These are phyloP conservation scores for Yarrowia deformans DNA, from an alignment of 805 yeast genomes.

Conservation along the genomic window DNA sequence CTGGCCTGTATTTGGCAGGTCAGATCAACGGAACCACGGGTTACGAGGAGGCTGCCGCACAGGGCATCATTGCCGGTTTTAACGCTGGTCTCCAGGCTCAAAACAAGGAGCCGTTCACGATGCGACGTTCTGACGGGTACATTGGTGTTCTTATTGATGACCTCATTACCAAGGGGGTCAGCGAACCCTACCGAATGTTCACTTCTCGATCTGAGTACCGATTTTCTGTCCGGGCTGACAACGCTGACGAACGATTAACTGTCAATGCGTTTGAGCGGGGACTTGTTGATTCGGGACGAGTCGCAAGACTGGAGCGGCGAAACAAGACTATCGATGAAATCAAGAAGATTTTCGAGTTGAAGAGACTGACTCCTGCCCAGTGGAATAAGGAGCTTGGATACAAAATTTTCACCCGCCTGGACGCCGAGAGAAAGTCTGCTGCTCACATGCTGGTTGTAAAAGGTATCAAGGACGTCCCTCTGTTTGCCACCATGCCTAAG, in stretches of 20 bases:
- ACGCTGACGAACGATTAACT: slow-evolving; percentile 88
- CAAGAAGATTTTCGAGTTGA: slow-evolving; percentile 55
- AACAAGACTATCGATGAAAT: slow-evolving; percentile 55
- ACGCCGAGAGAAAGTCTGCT: slow-evolving; percentile 61
- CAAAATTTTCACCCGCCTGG: slow-evolving; percentile 49
- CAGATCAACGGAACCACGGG: slow-evolving; percentile 99
- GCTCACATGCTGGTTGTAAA: slow-evolving; percentile 73
- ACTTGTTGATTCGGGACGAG: slow-evolving; percentile 67
- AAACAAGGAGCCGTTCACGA: slow-evolving; percentile 55
- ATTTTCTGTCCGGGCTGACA: slow-evolving; percentile 87
- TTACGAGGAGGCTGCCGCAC: slow-evolving; percentile 98
- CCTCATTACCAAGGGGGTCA: slow-evolving; percentile 91
- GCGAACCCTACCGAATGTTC: slow-evolving; percentile 97
- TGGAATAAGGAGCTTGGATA: slow-evolving; percentile 63
- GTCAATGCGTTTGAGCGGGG: slow-evolving; percentile 70
- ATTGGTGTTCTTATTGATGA: slow-evolving; percentile 94
- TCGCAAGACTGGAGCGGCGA: slow-evolving; percentile 58
- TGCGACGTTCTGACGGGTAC: slow-evolving; percentile 84
- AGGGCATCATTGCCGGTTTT: slow-evolving; percentile 93
- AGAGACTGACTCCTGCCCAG: slow-evolving; percentile 60
- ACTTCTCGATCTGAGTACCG: slow-evolving; percentile 95
- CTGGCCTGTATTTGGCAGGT: slow-evolving; percentile 89
- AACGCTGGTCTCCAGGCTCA: slow-evolving; percentile 77
- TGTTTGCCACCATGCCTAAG: slow-evolving; percentile 52
- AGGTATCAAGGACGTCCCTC: slow-evolving; percentile 47